phyloP scores from a whole-genome alignment of 768 basidiomycete genomes.

The Russula foetens region DNA sequence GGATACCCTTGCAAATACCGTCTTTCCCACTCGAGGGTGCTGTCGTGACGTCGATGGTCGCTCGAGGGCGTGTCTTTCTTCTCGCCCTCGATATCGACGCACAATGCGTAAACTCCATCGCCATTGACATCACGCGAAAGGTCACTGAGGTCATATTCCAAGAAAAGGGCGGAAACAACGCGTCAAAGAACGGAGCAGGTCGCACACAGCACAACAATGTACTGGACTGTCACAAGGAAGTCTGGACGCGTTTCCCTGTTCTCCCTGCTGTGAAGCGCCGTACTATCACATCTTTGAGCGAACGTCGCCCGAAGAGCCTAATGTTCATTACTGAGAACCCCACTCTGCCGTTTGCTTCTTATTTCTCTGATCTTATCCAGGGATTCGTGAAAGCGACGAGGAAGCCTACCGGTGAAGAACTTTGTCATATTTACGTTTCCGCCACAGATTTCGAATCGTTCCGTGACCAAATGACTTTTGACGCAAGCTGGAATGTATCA shows the following conservation, averaged over 20 bases:
- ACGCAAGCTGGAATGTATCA: constrained; percentile 26
- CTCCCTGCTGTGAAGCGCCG: constrained; percentile 10
- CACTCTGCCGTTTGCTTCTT: constrained; percentile 29
- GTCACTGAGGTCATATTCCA: constrained; percentile 49
- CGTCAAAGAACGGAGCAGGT: constrained; percentile 10
- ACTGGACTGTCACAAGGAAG: constrained; percentile 6
- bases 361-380: constrained; percentile 39
- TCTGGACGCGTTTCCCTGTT: constrained; percentile 12
- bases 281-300: constrained; percentile 12
- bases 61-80: constrained; percentile 35
- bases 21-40: constrained; percentile 21
- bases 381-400: constrained; percentile 40
- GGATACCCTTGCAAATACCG: constrained; percentile 33
- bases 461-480: neutral
- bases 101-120: constrained; percentile 34
- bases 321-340: constrained; percentile 37
- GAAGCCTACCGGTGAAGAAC: constrained; percentile 42
- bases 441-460: constrained; percentile 28
- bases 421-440: constrained; percentile 29
- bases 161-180: constrained; percentile 29
- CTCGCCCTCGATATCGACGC: constrained; percentile 31
- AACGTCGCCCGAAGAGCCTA: constrained; percentile 29
- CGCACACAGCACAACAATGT: constrained; percentile 33
- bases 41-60: constrained; percentile 39
- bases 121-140: constrained; percentile 45